These are phyloP conservation scores for Tolypocladium nubicola DNA, from an alignment of 2,329 filamentous ascomycete species.

Conservation along the genomic window DNA sequence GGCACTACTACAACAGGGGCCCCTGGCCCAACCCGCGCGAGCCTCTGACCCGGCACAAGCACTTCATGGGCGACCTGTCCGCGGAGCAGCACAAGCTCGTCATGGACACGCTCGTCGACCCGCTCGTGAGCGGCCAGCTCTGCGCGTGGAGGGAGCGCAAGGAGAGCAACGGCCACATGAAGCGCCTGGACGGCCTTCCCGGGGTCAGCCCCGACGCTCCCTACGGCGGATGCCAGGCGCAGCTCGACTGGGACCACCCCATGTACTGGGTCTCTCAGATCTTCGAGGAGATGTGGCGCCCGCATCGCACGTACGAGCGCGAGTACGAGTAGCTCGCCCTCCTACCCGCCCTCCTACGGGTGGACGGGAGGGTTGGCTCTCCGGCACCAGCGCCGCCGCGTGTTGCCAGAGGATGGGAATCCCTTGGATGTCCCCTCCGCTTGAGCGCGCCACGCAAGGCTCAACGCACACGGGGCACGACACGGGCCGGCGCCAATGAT, in stretches of 20 bases:
- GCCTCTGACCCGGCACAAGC: constrained; percentile 14
- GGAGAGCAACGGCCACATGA: constrained; percentile 9
- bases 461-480: background rate
- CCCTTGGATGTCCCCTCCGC: too few relatives aligned
- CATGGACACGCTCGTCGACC: constrained; percentile 14
- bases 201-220: background rate
- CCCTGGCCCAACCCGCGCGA: constrained; percentile 14
- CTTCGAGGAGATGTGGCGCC: constrained; percentile 29
- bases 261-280: constrained; percentile 35
- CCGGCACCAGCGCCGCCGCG: background rate
- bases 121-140: constrained; percentile 13
- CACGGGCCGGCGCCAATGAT: background rate
- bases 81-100: constrained; percentile 23
- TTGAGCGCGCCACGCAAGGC: too few relatives aligned
- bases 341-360: background rate
- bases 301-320: constrained; percentile 18
- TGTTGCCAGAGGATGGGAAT: background rate
- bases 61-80: constrained; percentile 17
- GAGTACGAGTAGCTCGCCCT: constrained; percentile 6
- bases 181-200: background rate
- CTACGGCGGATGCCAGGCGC: constrained; percentile 14
- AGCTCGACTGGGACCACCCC: constrained; percentile 26
- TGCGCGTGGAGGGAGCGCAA: constrained; percentile 13
- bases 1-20: constrained; percentile 38
- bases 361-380: too few relatives aligned